Evolutionary conservation across 1,284 basidiomycete species (phyloP).

Genomic region (Apiotrichum sp.): DNA sequence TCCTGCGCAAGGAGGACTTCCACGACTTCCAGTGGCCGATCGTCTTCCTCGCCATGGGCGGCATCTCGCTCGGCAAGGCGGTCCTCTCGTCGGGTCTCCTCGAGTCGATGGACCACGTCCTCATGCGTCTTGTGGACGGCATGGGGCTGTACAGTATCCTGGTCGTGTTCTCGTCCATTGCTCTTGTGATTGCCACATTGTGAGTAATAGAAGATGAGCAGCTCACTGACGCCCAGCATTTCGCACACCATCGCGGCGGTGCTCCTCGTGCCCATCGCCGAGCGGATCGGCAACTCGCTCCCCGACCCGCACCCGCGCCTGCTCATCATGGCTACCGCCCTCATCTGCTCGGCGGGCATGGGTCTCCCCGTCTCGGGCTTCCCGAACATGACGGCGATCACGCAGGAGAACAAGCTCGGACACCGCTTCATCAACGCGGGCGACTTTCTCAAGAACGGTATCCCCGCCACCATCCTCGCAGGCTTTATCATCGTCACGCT

Average conservation of each 20-base stretch:
- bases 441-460: slow-evolving; percentile 89
- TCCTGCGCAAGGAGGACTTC: slow-evolving; percentile 94
- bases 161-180: slow-evolving; percentile 70
- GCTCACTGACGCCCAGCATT: slow-evolving; percentile 51
- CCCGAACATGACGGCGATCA: slow-evolving; percentile 91
- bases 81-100: slow-evolving; percentile 85
- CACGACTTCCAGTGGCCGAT: slow-evolving; percentile 92
- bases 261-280: slow-evolving; percentile 90
- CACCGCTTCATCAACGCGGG: slow-evolving; percentile 74
- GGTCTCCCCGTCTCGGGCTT: slow-evolving; percentile 97
- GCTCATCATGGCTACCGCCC: slow-evolving; percentile 79
- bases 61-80: slow-evolving; percentile 91
- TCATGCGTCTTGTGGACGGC: slow-evolving; percentile 65
- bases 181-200: slow-evolving; percentile 64
- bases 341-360: slow-evolving; percentile 95
- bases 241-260: slow-evolving; percentile 96
- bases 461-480: slow-evolving; percentile 83
- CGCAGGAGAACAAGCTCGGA: slow-evolving; percentile 92
- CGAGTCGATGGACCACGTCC: slow-evolving; percentile 63
- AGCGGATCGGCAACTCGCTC: slow-evolving; percentile 75
- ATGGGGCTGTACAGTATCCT: slow-evolving; percentile 75
- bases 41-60: slow-evolving; percentile 94
- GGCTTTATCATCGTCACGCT: slow-evolving; percentile 74
- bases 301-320: slow-evolving; percentile 64
- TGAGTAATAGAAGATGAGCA: slow-evolving; percentile 19